phyloP scores from a whole-genome alignment of 768 basidiomycete genomes.

The Hygrocybe coccinea region DNA sequence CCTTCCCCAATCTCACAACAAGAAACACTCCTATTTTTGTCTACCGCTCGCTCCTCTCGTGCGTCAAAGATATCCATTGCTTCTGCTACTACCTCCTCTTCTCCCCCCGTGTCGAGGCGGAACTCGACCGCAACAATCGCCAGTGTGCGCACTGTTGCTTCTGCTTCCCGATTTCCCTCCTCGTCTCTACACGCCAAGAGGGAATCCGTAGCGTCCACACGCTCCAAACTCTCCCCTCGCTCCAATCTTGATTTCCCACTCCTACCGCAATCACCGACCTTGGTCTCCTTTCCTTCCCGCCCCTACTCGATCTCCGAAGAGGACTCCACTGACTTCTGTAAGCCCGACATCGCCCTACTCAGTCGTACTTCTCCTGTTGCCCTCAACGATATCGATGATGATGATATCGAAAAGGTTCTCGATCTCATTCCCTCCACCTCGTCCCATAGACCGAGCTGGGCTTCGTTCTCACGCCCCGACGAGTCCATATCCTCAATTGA shows the following conservation, averaged over 20 bases:
- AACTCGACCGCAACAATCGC: slow-evolving; percentile 10
- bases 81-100: background rate
- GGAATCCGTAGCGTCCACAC: slow-evolving; percentile 7
- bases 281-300: slow-evolving; percentile 22
- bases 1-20: slow-evolving; percentile 51
- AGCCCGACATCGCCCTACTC: slow-evolving; percentile 10
- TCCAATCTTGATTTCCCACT: slow-evolving; percentile 21
- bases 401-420: slow-evolving; percentile 14
- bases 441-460: background rate
- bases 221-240: slow-evolving; percentile 2
- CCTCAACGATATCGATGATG: slow-evolving; percentile 28
- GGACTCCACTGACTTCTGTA: background rate
- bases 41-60: slow-evolving; percentile 21
- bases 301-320: slow-evolving; percentile 8
- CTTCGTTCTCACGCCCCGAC: slow-evolving; percentile 20
- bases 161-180: background rate
- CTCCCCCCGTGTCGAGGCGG: slow-evolving; percentile 1
- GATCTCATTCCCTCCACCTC: slow-evolving; percentile 6
- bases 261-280: no score
- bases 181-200: background rate
- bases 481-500: slow-evolving; percentile 38
- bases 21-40: slow-evolving; percentile 42
- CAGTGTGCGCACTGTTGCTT: background rate
- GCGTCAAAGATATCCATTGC: slow-evolving; percentile 25
- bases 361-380: slow-evolving; percentile 24